Percentiles rank a stretch among this genome's conserved stretches.
Conservation (phyloP, 495 filamentous ascomycete genomes). For the Aspergillus steynii region DNA sequence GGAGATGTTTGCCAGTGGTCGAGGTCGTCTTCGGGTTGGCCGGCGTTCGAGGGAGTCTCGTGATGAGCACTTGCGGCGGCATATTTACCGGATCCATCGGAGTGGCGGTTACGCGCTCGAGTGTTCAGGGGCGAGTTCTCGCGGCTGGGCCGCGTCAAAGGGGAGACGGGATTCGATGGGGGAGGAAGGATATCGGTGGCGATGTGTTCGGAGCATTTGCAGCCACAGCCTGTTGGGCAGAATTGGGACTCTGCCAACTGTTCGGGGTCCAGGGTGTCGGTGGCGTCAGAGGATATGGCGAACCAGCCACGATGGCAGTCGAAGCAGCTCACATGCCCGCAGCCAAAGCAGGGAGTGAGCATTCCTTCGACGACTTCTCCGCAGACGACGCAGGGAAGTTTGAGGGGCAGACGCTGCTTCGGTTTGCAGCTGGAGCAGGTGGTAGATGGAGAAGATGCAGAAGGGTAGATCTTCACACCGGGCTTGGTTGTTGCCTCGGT, state of each 20-base stretch:
- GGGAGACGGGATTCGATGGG: slow-evolving; percentile 8
- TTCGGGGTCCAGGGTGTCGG: slow-evolving; percentile 5
- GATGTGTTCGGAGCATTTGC: slow-evolving; percentile 48
- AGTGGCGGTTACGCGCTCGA: slow-evolving; percentile 20
- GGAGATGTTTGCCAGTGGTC: slow-evolving; percentile 46
- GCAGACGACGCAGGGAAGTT: slow-evolving; percentile 49
- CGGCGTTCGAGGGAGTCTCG: slow-evolving; percentile 16
- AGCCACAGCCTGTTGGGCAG: slow-evolving; percentile 53
- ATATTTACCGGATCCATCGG: slow-evolving; percentile 13
- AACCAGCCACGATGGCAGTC: slow-evolving; percentile 48
- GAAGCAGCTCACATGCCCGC: slow-evolving; percentile 54
- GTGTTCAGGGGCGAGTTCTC: slow-evolving; percentile 24
- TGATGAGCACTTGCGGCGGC: background rate
- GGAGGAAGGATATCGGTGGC: slow-evolving; percentile 25
- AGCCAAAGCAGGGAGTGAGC: slow-evolving; percentile 51
- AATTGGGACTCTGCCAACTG: slow-evolving; percentile 24
- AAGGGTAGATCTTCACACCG: slow-evolving; percentile 21
- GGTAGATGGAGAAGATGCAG: slow-evolving; percentile 16
- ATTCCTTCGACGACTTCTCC: slow-evolving; percentile 48
- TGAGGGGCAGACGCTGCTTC: slow-evolving; percentile 39
- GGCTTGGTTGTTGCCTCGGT: slow-evolving; percentile 25
- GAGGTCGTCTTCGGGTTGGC: slow-evolving; percentile 36
- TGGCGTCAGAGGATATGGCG: slow-evolving; percentile 13
- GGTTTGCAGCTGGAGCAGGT: slow-evolving; percentile 40
- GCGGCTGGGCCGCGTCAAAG: background rate